Evolutionary conservation across 768 basidiomycete genomes (phyloP).

Genomic region (Tylopilus cervinicoccineus): DNA sequence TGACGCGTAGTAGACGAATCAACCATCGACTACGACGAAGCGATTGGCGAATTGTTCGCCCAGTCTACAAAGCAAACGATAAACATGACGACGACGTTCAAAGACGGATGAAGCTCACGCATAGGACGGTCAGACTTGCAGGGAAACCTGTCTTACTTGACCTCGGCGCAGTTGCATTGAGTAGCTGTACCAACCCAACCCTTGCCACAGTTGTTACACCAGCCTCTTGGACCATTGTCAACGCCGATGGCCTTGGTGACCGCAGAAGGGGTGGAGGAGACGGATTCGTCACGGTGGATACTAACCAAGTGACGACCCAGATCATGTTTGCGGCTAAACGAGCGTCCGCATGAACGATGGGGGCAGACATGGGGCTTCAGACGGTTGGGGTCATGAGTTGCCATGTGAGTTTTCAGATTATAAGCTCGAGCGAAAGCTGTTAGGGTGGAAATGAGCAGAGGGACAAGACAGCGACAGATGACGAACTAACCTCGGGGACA

Average conservation of each 20-base stretch:
- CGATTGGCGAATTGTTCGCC: slow-evolving; percentile 36
- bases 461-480: neutral
- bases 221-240: slow-evolving; percentile 54
- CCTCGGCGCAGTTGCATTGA: slow-evolving; percentile 59
- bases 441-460: slow-evolving; percentile 3
- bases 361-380: slow-evolving; percentile 87
- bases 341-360: slow-evolving; percentile 79
- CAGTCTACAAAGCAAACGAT: slow-evolving; percentile 25
- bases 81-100: neutral
- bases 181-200: slow-evolving; percentile 53
- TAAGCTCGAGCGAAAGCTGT: slow-evolving; percentile 89
- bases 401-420: slow-evolving; percentile 94
- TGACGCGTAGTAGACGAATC: slow-evolving; percentile 32
- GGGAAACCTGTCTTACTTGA: slow-evolving; percentile 47
- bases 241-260: slow-evolving; percentile 59
- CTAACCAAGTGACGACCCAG: slow-evolving; percentile 84
- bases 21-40: slow-evolving; percentile 39
- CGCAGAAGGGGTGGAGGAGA: slow-evolving; percentile 38
- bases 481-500: slow-evolving; percentile 65
- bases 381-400: slow-evolving; percentile 90
- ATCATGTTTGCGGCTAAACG: slow-evolving; percentile 94
- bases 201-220: slow-evolving; percentile 77
- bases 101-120: slow-evolving; percentile 18
- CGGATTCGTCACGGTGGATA: slow-evolving; percentile 71
- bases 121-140: slow-evolving; percentile 21